phyloP scores from a whole-genome alignment of 2,329 filamentous ascomycete genomes.

The Diatrype stigma region DNA sequence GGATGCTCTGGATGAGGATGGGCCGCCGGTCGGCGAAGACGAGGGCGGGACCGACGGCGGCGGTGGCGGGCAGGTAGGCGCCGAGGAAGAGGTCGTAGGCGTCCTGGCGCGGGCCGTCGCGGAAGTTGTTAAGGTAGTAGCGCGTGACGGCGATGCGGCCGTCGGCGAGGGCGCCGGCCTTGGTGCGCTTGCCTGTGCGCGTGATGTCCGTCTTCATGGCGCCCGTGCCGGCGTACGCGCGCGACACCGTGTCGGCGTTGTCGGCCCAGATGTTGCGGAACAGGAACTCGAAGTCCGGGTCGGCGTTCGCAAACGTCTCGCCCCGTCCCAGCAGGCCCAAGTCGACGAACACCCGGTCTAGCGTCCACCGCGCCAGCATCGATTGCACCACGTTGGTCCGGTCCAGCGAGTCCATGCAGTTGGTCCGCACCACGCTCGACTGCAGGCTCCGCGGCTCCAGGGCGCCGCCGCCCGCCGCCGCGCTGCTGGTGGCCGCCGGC shows the following conservation, averaged over 20 bases:
- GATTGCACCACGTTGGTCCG: constrained; percentile 97
- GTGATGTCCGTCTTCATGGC: constrained; percentile 98
- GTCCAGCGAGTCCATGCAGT: constrained; percentile 99
- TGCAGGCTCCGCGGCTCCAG: constrained; percentile 79
- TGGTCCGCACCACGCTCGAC: constrained; percentile 88
- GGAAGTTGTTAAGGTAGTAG: constrained; percentile 91
- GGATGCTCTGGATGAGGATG: constrained; percentile 84
- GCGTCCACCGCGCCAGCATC: constrained; percentile 85
- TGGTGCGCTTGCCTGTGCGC: constrained; percentile 85
- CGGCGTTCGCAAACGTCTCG: constrained; percentile 70
- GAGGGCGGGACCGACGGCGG: constrained; percentile 64
- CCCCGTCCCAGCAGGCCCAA: constrained; percentile 73
- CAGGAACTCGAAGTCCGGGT: constrained; percentile 77
- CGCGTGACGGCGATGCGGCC: constrained; percentile 82
- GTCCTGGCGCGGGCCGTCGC: constrained; percentile 90
- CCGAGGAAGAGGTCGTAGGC: constrained; percentile 93
- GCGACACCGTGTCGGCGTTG: constrained; percentile 93
- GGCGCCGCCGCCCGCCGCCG: too few species aligned
- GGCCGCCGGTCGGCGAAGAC: constrained; percentile 84
- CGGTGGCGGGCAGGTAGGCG: constrained; percentile 70
- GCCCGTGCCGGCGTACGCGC: constrained; percentile 90
- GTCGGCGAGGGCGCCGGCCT: constrained; percentile 79
- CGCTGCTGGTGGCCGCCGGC: constrained; percentile 71
- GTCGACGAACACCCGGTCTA: constrained; percentile 86
- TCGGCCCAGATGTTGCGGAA: constrained; percentile 99